These are phyloP conservation scores for Colletotrichum godetiae DNA, from an alignment of 2,329 filamentous ascomycete genomes.

Conservation along the genomic window DNA sequence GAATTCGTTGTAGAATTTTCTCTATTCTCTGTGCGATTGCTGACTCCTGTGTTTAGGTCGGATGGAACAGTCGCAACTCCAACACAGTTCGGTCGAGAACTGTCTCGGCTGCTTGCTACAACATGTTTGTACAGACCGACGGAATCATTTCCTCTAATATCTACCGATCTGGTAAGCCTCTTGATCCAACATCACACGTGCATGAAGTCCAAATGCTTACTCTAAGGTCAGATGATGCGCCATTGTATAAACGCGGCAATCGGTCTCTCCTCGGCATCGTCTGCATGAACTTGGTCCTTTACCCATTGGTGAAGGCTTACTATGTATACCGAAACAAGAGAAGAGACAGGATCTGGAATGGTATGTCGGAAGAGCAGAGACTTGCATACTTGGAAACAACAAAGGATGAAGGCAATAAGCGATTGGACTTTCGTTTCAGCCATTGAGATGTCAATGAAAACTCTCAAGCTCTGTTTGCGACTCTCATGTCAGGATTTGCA, in stretches of 20 bases:
- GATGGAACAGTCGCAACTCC: slow-evolving; percentile 65
- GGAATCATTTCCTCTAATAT: slow-evolving; percentile 55
- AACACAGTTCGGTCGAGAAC: slow-evolving; percentile 71
- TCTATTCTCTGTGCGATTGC: background rate
- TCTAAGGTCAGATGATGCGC: slow-evolving; percentile 52
- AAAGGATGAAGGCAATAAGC: slow-evolving; percentile 57
- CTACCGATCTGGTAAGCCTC: slow-evolving; percentile 46
- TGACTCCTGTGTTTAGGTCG: slow-evolving; percentile 42
- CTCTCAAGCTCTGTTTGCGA: background rate
- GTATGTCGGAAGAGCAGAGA: slow-evolving; percentile 43
- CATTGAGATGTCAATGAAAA: slow-evolving; percentile 38
- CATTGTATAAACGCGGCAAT: slow-evolving; percentile 66
- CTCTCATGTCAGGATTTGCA: too few species aligned
- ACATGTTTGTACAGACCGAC: slow-evolving; percentile 61
- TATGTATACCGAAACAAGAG: slow-evolving; percentile 48
- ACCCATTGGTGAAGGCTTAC: slow-evolving; percentile 44
- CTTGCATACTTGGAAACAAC: slow-evolving; percentile 49
- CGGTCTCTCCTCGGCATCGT: slow-evolving; percentile 62
- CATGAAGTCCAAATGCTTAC: slow-evolving; percentile 40
- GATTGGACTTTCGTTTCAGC: slow-evolving; percentile 55
- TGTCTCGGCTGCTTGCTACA: slow-evolving; percentile 73
- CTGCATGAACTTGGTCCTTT: slow-evolving; percentile 46
- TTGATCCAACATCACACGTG: background rate
- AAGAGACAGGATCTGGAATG: slow-evolving; percentile 42
- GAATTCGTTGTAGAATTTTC: background rate